Percentiles rank a stretch among this genome's conserved stretches.
phyloP scores from a whole-genome alignment of 169 alveolate genomes.

The Plasmodium knowlesi region DNA sequence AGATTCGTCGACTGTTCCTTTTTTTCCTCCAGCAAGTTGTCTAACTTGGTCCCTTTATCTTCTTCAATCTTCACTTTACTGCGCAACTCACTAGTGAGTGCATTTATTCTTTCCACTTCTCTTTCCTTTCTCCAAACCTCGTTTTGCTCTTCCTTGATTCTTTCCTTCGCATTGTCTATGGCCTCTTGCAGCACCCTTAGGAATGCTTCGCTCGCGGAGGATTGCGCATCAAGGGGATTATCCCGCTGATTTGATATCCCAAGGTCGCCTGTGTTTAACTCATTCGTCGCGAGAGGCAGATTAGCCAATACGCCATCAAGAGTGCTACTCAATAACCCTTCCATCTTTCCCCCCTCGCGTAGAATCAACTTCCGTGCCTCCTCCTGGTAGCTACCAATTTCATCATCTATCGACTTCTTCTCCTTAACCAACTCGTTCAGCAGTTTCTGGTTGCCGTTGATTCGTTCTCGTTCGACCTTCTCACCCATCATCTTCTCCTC shows the following conservation, averaged over 20 bases:
- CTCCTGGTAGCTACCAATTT: slow-evolving; percentile 39
- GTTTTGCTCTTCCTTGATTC: slow-evolving; percentile 84
- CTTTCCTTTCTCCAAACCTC: slow-evolving; percentile 76
- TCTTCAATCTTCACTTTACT: slow-evolving; percentile 26
- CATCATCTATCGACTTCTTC: slow-evolving; percentile 31
- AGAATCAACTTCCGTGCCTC: slow-evolving; percentile 32
- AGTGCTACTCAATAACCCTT: neutral
- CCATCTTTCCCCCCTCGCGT: slow-evolving; percentile 16
- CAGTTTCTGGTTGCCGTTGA: slow-evolving; percentile 8
- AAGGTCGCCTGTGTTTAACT: too few species aligned
- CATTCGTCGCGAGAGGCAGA: neutral
- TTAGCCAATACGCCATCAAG: neutral
- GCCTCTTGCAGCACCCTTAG: neutral
- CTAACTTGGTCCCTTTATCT: slow-evolving; percentile 38
- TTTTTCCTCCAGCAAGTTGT: neutral
- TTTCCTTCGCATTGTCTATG: slow-evolving; percentile 11
- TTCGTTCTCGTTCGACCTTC: slow-evolving; percentile 22
- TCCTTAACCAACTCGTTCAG: slow-evolving; percentile 31
- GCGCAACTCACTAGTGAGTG: slow-evolving; percentile 62
- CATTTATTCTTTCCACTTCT: slow-evolving; percentile 75
- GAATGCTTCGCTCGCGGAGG: neutral
- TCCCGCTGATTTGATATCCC: neutral
- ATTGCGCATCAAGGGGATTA: neutral
- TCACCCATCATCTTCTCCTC: neutral
- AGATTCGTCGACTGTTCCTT: slow-evolving; percentile 5